phyloP scores from a whole-genome alignment of 169 alveolate genomes.

The Plasmodium coatneyi region DNA sequence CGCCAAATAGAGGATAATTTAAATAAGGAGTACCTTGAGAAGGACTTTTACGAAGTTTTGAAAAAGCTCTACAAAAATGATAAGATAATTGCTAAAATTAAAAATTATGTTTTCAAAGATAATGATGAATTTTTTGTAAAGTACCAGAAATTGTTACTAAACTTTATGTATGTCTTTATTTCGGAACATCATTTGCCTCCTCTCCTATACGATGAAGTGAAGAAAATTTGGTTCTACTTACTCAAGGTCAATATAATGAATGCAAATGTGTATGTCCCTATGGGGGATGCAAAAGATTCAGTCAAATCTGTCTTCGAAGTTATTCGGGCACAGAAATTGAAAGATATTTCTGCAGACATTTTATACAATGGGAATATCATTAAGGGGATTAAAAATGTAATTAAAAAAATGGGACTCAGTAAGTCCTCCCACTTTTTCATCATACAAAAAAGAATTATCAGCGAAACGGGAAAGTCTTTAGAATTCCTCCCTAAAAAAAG shows the following conservation, averaged over 20 bases:
- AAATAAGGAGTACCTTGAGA: constrained; percentile 9
- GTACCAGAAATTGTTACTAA: constrained; percentile 31
- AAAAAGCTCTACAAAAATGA: constrained; percentile 50
- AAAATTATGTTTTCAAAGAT: constrained; percentile 51
- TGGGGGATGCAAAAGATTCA: constrained; percentile 14
- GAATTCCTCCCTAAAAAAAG: constrained; percentile 48
- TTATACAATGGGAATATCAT: background rate
- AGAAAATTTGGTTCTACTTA: constrained; percentile 56
- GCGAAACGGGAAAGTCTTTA: background rate
- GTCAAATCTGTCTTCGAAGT: constrained; percentile 30
- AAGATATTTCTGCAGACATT: background rate
- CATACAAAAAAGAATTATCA: constrained; percentile 22
- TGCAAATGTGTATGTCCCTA: constrained; percentile 20
- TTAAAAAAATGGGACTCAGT: constrained; percentile 51
- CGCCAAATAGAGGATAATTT: background rate
- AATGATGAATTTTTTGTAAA: constrained; percentile 63
- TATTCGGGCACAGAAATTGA: background rate
- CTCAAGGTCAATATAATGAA: constrained; percentile 12
- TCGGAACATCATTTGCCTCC: constrained; percentile 10
- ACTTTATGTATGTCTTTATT: constrained; percentile 1
- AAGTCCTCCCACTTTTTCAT: constrained; percentile 22
- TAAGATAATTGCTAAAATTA: constrained; percentile 4
- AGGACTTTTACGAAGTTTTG: constrained; percentile 25
- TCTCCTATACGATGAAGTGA: constrained; percentile 29
- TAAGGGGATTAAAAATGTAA: constrained; percentile 13